Evolutionary conservation across 2,329 filamentous ascomycete genomes (phyloP).

Genomic region (Colletotrichum godetiae): DNA sequence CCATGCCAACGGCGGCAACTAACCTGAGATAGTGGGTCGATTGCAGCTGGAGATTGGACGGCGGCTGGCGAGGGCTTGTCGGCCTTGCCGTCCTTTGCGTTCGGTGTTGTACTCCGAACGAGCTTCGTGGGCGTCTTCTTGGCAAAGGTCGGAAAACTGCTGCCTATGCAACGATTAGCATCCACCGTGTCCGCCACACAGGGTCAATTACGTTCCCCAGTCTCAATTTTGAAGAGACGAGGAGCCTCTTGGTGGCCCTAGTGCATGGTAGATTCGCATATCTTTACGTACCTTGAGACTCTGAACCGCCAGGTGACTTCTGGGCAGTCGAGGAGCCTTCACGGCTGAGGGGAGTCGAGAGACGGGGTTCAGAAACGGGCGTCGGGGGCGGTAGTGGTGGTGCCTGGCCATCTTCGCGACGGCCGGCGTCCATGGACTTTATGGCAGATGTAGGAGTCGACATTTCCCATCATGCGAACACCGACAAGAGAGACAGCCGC

Average conservation of each 20-base stretch:
- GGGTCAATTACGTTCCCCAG: background rate
- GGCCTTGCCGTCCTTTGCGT: slow-evolving; percentile 35
- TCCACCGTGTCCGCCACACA: slow-evolving; percentile 12
- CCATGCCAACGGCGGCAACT: background rate
- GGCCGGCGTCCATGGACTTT: slow-evolving; percentile 32
- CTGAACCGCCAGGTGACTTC: slow-evolving; percentile 42
- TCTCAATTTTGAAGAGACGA: background rate
- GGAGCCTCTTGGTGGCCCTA: background rate
- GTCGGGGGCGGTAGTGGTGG: slow-evolving; percentile 1
- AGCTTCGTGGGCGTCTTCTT: slow-evolving; percentile 35
- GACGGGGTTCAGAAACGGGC: slow-evolving; percentile 40
- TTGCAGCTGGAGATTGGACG: slow-evolving; percentile 35
- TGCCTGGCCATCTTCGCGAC: slow-evolving; percentile 21
- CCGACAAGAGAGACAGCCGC: background rate
- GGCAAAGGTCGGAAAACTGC: slow-evolving; percentile 30
- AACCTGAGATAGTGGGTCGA: slow-evolving; percentile 46
- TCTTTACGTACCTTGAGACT: slow-evolving; percentile 44
- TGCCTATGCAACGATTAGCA: slow-evolving; percentile 29
- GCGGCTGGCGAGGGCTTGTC: slow-evolving; percentile 32
- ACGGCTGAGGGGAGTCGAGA: slow-evolving; percentile 39
- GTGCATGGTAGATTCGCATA: background rate
- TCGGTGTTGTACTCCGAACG: slow-evolving; percentile 27
- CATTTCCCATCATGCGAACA: slow-evolving; percentile 35
- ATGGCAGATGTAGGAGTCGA: slow-evolving; percentile 31
- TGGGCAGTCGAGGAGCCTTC: slow-evolving; percentile 27